Conservation (phyloP, 139 green algal genomes). For the Chlorella ohadii region DNA sequence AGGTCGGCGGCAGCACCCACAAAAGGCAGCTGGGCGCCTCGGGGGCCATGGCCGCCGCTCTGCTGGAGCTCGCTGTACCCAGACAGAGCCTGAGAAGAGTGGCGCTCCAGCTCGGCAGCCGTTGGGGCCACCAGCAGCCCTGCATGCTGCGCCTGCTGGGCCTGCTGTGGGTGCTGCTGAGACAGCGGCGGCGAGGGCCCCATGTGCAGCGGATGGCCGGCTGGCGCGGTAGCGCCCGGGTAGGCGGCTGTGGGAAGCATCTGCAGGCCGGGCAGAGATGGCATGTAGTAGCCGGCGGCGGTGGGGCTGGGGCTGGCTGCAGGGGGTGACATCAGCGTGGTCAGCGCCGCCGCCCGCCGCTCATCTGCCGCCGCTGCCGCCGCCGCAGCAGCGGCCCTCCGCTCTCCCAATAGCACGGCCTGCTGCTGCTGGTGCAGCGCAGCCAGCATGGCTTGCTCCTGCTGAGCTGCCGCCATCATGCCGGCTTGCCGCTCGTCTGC, state of each 20-base stretch:
- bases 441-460: background rate
- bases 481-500: background rate
- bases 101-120: background rate
- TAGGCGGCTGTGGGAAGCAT: background rate
- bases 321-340: background rate
- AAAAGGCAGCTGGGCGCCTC: background rate
- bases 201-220: background rate
- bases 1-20: background rate
- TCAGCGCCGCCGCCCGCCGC: background rate
- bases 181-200: background rate
- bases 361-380: background rate
- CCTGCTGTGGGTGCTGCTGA: background rate
- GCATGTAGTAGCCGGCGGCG: background rate
- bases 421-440: background rate
- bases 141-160: background rate
- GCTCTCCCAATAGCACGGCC: background rate
- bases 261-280: background rate
- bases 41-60: too few relatives aligned
- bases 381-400: background rate
- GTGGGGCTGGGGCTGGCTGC: background rate
- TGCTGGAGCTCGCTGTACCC: background rate
- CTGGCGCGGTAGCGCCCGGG: background rate
- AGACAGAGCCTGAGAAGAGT: background rate
- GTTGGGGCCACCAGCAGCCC: background rate
- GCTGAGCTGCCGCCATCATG: background rate